Evolutionary conservation across 805 yeast genomes (phyloP).

Genomic region (Wickerhamomyces chambardii): DNA sequence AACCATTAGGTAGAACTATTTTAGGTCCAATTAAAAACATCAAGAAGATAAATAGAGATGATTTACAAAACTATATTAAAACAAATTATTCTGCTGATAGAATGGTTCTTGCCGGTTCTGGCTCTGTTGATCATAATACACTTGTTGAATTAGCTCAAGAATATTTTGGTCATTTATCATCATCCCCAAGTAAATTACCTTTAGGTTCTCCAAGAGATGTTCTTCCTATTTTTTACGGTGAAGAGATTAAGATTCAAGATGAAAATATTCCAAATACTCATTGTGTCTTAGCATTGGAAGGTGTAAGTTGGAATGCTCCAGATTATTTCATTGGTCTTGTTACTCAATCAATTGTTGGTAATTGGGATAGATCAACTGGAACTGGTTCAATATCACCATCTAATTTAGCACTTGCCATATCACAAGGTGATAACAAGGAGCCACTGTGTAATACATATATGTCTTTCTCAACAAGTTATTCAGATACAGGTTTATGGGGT

Average conservation of each 20-base stretch:
- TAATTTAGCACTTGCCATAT: slow-evolving; percentile 61
- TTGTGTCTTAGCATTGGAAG: slow-evolving; percentile 93
- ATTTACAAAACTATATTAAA: slow-evolving; percentile 69
- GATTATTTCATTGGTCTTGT: slow-evolving; percentile 94
- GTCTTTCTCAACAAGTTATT: slow-evolving; percentile 95
- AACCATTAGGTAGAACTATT: slow-evolving; percentile 94
- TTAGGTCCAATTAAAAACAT: slow-evolving; percentile 91
- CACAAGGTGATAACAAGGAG: slow-evolving; percentile 43
- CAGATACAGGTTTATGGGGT: slow-evolving; percentile 98
- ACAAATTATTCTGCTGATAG: slow-evolving; percentile 92
- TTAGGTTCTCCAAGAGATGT: slow-evolving; percentile 59
- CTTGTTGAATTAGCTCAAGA: slow-evolving; percentile 69
- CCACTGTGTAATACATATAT: slow-evolving; percentile 88
- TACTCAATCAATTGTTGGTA: slow-evolving; percentile 94
- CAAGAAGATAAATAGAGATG: slow-evolving; percentile 65
- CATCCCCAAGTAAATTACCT: slow-evolving; percentile 49
- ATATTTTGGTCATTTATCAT: slow-evolving; percentile 61
- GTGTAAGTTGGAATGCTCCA: slow-evolving; percentile 94
- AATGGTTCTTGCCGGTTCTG: slow-evolving; percentile 97
- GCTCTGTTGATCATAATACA: slow-evolving; percentile 83
- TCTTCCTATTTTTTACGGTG: slow-evolving; percentile 74
- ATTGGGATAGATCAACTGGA: slow-evolving; percentile 93
- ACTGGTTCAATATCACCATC: slow-evolving; percentile 80
- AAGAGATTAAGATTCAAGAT: slow-evolving; percentile 80
- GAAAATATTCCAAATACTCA: slow-evolving; percentile 81